Conservation (phyloP, 441 rosid species). For the Arabidopsis hybrid region DNA sequence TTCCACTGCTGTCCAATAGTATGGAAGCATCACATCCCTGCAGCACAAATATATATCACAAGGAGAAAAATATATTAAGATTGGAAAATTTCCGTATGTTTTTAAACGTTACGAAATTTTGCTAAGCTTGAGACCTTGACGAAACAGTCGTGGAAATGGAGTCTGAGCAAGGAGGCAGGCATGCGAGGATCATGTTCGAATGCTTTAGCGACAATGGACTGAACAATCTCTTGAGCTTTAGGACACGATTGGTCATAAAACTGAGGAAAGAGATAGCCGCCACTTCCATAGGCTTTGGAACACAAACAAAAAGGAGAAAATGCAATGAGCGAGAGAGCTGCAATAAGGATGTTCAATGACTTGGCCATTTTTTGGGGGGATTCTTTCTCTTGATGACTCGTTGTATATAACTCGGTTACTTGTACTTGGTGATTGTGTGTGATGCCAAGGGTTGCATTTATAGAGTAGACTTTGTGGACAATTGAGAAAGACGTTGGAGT, state of each 20-base stretch:
- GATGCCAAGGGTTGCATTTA: conserved; percentile 43
- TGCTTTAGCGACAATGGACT: conserved; percentile 73
- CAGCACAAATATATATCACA: not conserved
- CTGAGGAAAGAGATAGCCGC: conserved; percentile 59
- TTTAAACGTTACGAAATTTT: not conserved
- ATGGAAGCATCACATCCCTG: conserved; percentile 94
- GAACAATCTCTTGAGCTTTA: conserved; percentile 64
- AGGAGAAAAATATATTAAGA: not conserved
- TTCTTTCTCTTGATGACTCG: conserved; percentile 18
- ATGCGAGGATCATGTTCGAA: conserved; percentile 69
- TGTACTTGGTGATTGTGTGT: conserved; percentile 36
- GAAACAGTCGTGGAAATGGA: conserved; percentile 92
- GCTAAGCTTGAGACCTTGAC: conserved; percentile 59
- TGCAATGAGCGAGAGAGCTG: conserved; percentile 39
- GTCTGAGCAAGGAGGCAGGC: conserved; percentile 86
- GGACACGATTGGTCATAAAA: conserved; percentile 88
- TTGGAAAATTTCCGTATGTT: not conserved
- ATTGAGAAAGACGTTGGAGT: conserved; percentile 45
- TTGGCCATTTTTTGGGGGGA: conserved; percentile 18
- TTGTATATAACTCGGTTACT: conserved; percentile 22
- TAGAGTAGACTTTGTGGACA: conserved; percentile 39
- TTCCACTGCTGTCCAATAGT: conserved; percentile 66
- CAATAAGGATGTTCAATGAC: conserved; percentile 43
- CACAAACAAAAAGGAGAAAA: conserved; percentile 52
- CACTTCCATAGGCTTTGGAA: conserved; percentile 35